Evolutionary conservation across 441 rosid species (phyloP), one percentile per base, ranked within the genome.

Genomic region (Gossypium davidsonii): DNA sequence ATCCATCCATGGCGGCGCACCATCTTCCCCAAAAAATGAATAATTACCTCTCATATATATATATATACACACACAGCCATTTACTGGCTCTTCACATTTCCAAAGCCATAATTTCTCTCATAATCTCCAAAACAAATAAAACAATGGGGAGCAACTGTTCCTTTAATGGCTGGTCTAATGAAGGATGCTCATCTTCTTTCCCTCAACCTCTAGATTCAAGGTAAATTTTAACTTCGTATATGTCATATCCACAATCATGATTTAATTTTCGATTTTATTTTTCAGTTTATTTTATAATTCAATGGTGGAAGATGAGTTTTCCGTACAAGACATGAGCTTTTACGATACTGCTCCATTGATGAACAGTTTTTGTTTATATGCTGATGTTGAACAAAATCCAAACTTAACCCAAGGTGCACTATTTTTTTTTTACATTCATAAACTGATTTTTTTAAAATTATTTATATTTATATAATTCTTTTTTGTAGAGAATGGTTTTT

Each of bases 351-450:
- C 7, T 67, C 81, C 83, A 12, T 46, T 57, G 39, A 21, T 62
- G 75, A 79, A 67, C n/a, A 48, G 37, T n/a, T 23, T 25, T 12
- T 67, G n/a, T 1, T n/a, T 60, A 0, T 69, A 21, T 20, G 17
- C 44, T 14, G 73, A 73, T 52, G 52, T 55, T 25, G 70, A 46
- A 71, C 44, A 49, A 51, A 8, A 11, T 28, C 28, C 76, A 4
- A 14, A 1, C 14, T 31, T 75, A 28, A 44, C 74, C 65, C 72
- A 81, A 82, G 88, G 90, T 85, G 64, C 42, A 34, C 9, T 6
- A 37, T 26, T 28, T 1, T 12, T 11, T 31, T 28, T 60, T 1
- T 3, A 18, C 1, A 64, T 42, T 64, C 52, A 17, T 39, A 64
- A 4, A 11, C 51, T 5, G 42, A 6, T 6, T 34, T 6, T 6